Conservation (phyloP, 768 basidiomycete species). For the Gautieria morchelliformis region DNA sequence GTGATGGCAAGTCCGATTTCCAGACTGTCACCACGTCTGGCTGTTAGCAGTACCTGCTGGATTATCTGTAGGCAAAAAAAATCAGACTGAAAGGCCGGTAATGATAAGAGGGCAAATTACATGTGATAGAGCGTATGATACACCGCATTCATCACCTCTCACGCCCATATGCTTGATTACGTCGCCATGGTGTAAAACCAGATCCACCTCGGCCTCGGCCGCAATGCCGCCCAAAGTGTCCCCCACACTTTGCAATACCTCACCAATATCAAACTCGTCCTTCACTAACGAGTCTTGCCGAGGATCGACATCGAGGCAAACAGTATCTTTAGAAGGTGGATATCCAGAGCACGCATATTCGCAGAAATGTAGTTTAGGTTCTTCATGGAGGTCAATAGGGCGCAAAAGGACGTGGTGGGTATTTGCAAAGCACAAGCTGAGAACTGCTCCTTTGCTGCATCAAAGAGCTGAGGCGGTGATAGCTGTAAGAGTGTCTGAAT, state of each 20-base stretch:
- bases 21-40: slow-evolving; percentile 69
- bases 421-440: slow-evolving; percentile 82
- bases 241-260: slow-evolving; percentile 80
- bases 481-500: slow-evolving; percentile 88
- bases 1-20: slow-evolving; percentile 71
- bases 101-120: slow-evolving; percentile 39
- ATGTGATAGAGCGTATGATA: slow-evolving; percentile 74
- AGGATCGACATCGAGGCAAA: neutral
- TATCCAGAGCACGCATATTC: slow-evolving; percentile 52
- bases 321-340: slow-evolving; percentile 10
- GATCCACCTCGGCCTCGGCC: slow-evolving; percentile 75
- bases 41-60: slow-evolving; percentile 67
- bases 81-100: slow-evolving; percentile 11
- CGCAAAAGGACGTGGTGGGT: slow-evolving; percentile 80
- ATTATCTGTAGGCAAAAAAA: slow-evolving; percentile 45
- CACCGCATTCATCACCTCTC: slow-evolving; percentile 73
- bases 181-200: slow-evolving; percentile 87
- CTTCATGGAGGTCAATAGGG: slow-evolving; percentile 86
- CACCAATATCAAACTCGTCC: slow-evolving; percentile 88
- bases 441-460: slow-evolving; percentile 89
- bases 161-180: slow-evolving; percentile 83
- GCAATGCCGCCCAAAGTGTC: slow-evolving; percentile 81
- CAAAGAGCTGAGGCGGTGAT: slow-evolving; percentile 81
- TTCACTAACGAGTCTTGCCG: slow-evolving; percentile 10
- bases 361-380: slow-evolving; percentile 88